Evolutionary conservation across 75 land plant genomes (phyloP), one percentile per base, ranked within the genome.

Genomic region (Sequoiadendron giganteum): DNA sequence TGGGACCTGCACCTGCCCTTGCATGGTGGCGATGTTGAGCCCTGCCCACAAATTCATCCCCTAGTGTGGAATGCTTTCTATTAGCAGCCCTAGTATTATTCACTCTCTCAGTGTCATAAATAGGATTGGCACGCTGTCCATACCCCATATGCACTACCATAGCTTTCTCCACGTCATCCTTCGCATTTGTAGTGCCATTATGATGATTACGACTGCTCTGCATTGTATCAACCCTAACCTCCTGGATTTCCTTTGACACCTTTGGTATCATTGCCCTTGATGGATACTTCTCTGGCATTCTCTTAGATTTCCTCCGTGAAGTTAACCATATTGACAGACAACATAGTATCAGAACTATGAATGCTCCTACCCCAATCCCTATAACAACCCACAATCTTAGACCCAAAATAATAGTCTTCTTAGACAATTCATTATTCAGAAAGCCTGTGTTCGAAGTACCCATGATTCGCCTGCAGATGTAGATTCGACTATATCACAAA

Each of bases 181-280:
- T 75, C 10, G 77, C 38, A 75, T 13, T 32, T 32, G 38, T 34
- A 75, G 34, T 34, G 15, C 77, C 77, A 75, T 32, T 36, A 34
- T 75, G 77, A 75, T 75, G 15, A 75, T 6, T 39, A 28, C 10
- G 87, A 42, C 87, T 34, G 32, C 39, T 36, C 39, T 86, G 87
- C n/a, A 39, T 28, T 32, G 52, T 1, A 52, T 89, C 91, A 39
- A 80, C 86, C 34, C 80, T 89, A 79, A 95, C 94, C 87, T 95
- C 99, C 85, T 89, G 93, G 87, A 96, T 95, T 77, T 95, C 97
- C 86, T 93, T 94, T 45, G 99, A 95, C 38, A 92, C 87, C 8
- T 86, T 86, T 14, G 96, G 96, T 3, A 93, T 91, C 82, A 77
- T 39, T 85, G 18, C 34, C 39, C 47, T 43, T 61, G 38, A 4